Percentiles rank a stretch among this genome's conserved stretches.
phyloP scores from a whole-genome alignment of 345 rosid species.

The Clarkia xantiana region DNA sequence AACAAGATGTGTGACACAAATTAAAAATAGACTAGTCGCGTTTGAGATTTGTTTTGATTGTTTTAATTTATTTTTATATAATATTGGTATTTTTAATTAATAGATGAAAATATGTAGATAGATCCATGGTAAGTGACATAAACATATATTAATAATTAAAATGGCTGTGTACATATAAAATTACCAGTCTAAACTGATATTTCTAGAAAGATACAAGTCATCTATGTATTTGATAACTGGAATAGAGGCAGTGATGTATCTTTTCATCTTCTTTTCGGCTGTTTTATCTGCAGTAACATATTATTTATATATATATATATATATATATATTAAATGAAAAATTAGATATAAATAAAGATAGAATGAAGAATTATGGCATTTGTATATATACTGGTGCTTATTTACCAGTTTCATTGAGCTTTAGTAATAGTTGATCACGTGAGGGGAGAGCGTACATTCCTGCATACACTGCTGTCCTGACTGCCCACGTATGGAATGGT shows the following conservation, averaged over 20 bases:
- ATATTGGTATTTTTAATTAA: no score
- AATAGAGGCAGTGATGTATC: conserved; percentile 6
- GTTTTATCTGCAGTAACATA: conserved; percentile 9
- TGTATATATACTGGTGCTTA: neutral
- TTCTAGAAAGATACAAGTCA: conserved; percentile 9
- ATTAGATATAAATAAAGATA: no score
- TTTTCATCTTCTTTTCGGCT: conserved; percentile 12
- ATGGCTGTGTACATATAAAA: no score
- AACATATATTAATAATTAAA: no score
- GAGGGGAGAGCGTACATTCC: conserved; percentile 91
- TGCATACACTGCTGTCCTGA: conserved; percentile 79
- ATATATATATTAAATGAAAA: neutral
- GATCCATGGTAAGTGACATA: no score
- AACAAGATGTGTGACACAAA: no score
- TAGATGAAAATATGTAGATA: no score
- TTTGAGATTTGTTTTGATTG: no score
- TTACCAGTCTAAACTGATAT: conserved; percentile 12
- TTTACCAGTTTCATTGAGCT: conserved; percentile 70
- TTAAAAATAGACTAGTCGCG: no score
- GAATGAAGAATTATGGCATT: no score
- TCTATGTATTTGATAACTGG: conserved; percentile 10
- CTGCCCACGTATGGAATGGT: conserved; percentile 77
- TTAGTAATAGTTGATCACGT: conserved; percentile 56
- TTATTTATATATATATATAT: neutral
- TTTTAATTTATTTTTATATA: no score